Conservation (phyloP, 768 basidiomycete genomes). For the Hortiboletus flavorubellus region DNA sequence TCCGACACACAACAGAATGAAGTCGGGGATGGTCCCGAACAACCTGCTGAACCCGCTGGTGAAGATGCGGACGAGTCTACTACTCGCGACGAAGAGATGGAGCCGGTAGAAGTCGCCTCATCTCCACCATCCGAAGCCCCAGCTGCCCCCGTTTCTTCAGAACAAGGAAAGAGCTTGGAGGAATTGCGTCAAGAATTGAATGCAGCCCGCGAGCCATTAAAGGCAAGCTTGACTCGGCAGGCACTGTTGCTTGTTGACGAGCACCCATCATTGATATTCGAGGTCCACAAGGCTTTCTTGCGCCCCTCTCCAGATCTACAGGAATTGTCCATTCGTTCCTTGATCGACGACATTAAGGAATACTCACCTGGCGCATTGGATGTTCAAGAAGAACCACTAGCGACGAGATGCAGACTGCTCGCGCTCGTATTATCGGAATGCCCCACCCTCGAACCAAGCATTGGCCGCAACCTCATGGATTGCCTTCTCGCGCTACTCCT, state of each 20-base stretch:
- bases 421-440: conserved; percentile 80
- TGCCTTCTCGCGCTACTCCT: conserved; percentile 63
- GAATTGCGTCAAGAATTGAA: conserved; percentile 67
- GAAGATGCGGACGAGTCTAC: conserved; percentile 23
- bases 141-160: conserved; percentile 7
- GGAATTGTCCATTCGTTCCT: conserved; percentile 60
- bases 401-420: conserved; percentile 80
- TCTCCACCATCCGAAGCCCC: conserved; percentile 17
- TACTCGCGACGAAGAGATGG: conserved; percentile 29
- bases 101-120: conserved; percentile 19
- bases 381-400: conserved; percentile 69
- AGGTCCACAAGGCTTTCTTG: conserved; percentile 79
- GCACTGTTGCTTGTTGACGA: conserved; percentile 82
- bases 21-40: conserved; percentile 16
- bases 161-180: conserved; percentile 46
- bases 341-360: conserved; percentile 73
- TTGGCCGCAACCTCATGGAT: conserved; percentile 63
- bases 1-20: conserved; percentile 18
- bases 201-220: conserved; percentile 60
- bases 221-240: conserved; percentile 59
- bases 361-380: conserved; percentile 66
- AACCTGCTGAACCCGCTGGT: conserved; percentile 29
- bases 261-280: conserved; percentile 85
- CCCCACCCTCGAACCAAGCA: conserved; percentile 52
- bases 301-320: conserved; percentile 57